Base-by-base conservation (phyloP, 2,329 filamentous ascomycete species). In the Bipolaris bicolor region DNA sequence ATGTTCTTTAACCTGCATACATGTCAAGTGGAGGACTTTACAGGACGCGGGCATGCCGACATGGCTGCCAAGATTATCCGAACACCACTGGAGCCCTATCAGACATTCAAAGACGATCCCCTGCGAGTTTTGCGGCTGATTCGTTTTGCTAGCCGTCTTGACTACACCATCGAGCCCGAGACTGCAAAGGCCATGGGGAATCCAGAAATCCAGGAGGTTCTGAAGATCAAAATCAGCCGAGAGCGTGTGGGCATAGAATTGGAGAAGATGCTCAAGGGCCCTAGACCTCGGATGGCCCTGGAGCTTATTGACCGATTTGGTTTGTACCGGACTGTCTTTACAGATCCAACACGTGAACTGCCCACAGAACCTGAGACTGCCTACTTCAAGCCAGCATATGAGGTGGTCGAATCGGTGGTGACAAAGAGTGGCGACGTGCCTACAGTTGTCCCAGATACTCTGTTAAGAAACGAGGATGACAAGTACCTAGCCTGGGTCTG, bases 51-150 rank as follows among this genome's bases (percentile, higher is more conserved):
- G 0, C 79, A 96, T 34, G 72, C 84, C 7, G 94, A 98, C 71
- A 86, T 98, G 86, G 75, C 82, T 33, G 79, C 81, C 1, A 85
- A 86, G 59, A 80, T 93, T 48, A 92, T 99, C 63, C 85, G 90
- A 52, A 98, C 95, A 3, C 94, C 94, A 0, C 78, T 98, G 40
- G 89, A 92, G 50, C 93, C 94, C 22, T 88, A 91, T 50, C 90
- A 96, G 73, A 99, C 94, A 0, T 98, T 99, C 78, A 92, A 88
- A 74, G 94, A 98, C 71, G 94, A 98, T 70, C 95, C 95, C 11
- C 80, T 99, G 22, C 85, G 95, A 16, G 90, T 98, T 3, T 79
- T 98, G 59, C 86, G 94, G 46, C 81, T 98, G 50, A 90, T 99
- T 48, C 87, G 95, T 54, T 98, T 99, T 77, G 91, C 94, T 4